Conservation (phyloP, 2,329 filamentous ascomycete species). For the Aspergillus novoparasiticus region DNA sequence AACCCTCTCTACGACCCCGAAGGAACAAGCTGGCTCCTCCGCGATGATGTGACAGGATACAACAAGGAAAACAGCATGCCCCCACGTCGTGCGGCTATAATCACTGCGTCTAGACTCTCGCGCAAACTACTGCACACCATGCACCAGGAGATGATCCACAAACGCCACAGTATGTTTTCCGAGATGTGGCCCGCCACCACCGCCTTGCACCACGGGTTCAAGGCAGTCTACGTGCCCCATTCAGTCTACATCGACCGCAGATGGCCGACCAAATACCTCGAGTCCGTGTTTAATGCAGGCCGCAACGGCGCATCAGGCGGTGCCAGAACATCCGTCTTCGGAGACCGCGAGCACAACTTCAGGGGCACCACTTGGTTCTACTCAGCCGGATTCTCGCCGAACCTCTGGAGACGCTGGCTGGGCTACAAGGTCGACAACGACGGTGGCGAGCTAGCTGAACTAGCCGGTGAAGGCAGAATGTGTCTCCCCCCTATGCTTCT, state of each 20-base stretch:
- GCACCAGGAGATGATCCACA: conserved; percentile 84
- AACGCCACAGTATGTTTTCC: conserved; percentile 87
- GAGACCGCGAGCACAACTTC: conserved; percentile 87
- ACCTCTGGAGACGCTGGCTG: conserved; percentile 83
- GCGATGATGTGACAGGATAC: conserved; percentile 82
- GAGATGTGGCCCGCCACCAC: conserved; percentile 95
- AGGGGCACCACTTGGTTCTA: conserved; percentile 90
- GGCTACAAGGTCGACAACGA: conserved; percentile 79
- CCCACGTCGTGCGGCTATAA: conserved; percentile 81
- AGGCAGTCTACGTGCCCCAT: conserved; percentile 88
- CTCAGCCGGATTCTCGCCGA: conserved; percentile 77
- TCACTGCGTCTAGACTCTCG: conserved; percentile 83
- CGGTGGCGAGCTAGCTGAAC: conserved; percentile 75
- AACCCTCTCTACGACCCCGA: conserved; percentile 91
- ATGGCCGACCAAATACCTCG: conserved; percentile 80
- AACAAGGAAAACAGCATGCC: conserved; percentile 65
- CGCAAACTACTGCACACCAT: conserved; percentile 78
- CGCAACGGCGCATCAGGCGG: conserved; percentile 75
- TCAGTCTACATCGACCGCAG: conserved; percentile 83
- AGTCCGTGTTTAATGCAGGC: conserved; percentile 78
- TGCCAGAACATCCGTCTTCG: conserved; percentile 71
- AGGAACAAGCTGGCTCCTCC: conserved; percentile 79
- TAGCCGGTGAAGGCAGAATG: conserved; percentile 78
- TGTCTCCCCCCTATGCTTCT: conserved; percentile 87
- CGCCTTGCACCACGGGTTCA: conserved; percentile 87